A percentile compares a stretch with the other conserved stretches of the same genome.
phyloP scores from a whole-genome alignment of 2,329 filamentous ascomycete species.

The Chaetomiaceae sp. region DNA sequence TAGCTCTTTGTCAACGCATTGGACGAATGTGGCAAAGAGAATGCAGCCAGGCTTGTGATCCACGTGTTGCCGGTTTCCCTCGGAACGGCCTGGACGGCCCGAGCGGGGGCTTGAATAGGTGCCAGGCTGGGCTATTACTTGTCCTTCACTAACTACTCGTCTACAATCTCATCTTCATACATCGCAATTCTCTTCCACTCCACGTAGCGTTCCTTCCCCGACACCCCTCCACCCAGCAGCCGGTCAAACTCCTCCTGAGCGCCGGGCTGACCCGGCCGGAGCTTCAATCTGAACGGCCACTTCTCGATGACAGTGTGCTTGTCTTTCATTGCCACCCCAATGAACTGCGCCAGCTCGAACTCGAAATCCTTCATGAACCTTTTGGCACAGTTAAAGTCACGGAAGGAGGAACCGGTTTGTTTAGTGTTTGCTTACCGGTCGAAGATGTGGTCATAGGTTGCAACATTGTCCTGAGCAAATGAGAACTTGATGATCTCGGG shows the following conservation, averaged over 20 bases:
- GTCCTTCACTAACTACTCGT: too few relatives aligned
- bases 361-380: neutral
- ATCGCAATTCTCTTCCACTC: conserved; percentile 3
- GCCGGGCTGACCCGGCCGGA: conserved; percentile 18
- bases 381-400: neutral
- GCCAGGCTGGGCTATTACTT: too few relatives aligned
- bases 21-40: conserved; percentile 29
- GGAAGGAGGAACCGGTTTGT: neutral
- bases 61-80: too few relatives aligned
- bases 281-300: conserved; percentile 29
- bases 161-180: neutral
- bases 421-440: neutral
- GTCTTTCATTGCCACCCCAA: conserved; percentile 9
- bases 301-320: conserved; percentile 29
- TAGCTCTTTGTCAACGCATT: conserved; percentile 32
- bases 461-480: neutral
- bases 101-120: too few relatives aligned
- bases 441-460: neutral
- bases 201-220: conserved; percentile 3
- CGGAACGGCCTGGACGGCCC: too few relatives aligned
- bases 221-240: neutral
- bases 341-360: neutral
- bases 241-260: conserved; percentile 30
- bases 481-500: neutral
- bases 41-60: conserved; percentile 21